A percentile compares a stretch with the other conserved stretches of the same genome.
Evolutionary conservation across 768 basidiomycete genomes (phyloP).

Genomic region (Rhizopogon vesiculosus): DNA sequence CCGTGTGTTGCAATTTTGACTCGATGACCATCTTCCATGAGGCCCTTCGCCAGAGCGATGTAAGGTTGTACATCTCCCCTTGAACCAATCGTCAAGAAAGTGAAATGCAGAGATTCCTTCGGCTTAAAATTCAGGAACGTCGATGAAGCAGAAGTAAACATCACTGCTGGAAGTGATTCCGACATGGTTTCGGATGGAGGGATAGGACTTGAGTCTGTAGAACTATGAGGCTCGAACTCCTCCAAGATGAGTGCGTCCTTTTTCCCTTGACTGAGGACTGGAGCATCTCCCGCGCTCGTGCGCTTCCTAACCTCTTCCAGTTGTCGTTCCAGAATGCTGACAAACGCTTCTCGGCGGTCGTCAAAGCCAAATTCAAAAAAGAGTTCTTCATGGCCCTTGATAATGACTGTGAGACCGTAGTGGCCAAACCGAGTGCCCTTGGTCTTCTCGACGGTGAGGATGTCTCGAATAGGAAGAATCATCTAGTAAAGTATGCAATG

Average conservation of each 20-base stretch:
- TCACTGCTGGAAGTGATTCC: slow-evolving; percentile 79
- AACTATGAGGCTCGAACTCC: slow-evolving; percentile 63
- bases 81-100: slow-evolving; percentile 94
- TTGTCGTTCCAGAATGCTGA: slow-evolving; percentile 69
- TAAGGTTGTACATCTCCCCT: slow-evolving; percentile 98
- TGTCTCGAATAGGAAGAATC: slow-evolving; percentile 88
- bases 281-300: slow-evolving; percentile 38
- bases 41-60: slow-evolving; percentile 89
- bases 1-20: slow-evolving; percentile 92
- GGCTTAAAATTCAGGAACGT: slow-evolving; percentile 98
- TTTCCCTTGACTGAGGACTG: slow-evolving; percentile 45
- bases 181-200: slow-evolving; percentile 53
- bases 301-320: slow-evolving; percentile 67
- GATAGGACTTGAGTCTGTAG: slow-evolving; percentile 35
- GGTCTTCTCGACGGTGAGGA: slow-evolving; percentile 77
- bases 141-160: slow-evolving; percentile 95
- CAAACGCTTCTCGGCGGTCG: slow-evolving; percentile 77
- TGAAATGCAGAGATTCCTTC: slow-evolving; percentile 77
- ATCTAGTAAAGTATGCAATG: slow-evolving; percentile 50
- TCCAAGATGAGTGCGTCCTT: slow-evolving; percentile 79
- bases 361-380: slow-evolving; percentile 92
- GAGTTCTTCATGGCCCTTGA: slow-evolving; percentile 95
- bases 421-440: slow-evolving; percentile 89
- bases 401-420: slow-evolving; percentile 82
- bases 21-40: slow-evolving; percentile 85